Evolutionary conservation across 2,329 filamentous ascomycete genomes (phyloP).

Genomic region (Clonostachys byssicola): DNA sequence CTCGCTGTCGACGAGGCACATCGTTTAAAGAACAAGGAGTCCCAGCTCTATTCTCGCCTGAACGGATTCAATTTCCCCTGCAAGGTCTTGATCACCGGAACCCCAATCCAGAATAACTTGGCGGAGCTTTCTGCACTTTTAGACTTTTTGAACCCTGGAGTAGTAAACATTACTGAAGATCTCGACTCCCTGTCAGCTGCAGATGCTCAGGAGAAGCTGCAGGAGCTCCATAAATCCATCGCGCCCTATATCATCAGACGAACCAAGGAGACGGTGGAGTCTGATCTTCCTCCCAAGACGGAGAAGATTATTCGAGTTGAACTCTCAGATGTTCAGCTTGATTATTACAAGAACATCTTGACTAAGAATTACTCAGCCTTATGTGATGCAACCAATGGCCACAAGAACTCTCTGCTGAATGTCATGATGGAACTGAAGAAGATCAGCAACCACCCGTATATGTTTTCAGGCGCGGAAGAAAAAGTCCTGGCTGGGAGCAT

Average conservation of each 20-base stretch:
- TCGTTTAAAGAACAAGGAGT: slow-evolving; percentile 92
- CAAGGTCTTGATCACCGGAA: slow-evolving; percentile 91
- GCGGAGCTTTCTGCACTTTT: slow-evolving; percentile 88
- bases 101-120: slow-evolving; percentile 94
- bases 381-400: slow-evolving; percentile 83
- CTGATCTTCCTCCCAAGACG: slow-evolving; percentile 91
- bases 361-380: slow-evolving; percentile 94
- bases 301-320: slow-evolving; percentile 99
- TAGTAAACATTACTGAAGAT: slow-evolving; percentile 86
- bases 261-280: slow-evolving; percentile 96
- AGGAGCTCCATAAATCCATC: slow-evolving; percentile 79
- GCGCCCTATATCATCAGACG: slow-evolving; percentile 92
- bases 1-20: slow-evolving; percentile 96
- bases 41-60: slow-evolving; percentile 83
- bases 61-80: slow-evolving; percentile 83
- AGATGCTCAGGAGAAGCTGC: slow-evolving; percentile 82
- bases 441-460: slow-evolving; percentile 96
- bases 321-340: slow-evolving; percentile 89
- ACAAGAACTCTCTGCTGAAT: slow-evolving; percentile 93
- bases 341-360: slow-evolving; percentile 98
- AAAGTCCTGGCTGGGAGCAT: slow-evolving; percentile 77
- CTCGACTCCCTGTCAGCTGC: slow-evolving; percentile 75
- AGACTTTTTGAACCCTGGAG: slow-evolving; percentile 95
- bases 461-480: slow-evolving; percentile 93
- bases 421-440: slow-evolving; percentile 99